phyloP scores from a whole-genome alignment of 257 asterid species.

The Lycium barbarum region DNA sequence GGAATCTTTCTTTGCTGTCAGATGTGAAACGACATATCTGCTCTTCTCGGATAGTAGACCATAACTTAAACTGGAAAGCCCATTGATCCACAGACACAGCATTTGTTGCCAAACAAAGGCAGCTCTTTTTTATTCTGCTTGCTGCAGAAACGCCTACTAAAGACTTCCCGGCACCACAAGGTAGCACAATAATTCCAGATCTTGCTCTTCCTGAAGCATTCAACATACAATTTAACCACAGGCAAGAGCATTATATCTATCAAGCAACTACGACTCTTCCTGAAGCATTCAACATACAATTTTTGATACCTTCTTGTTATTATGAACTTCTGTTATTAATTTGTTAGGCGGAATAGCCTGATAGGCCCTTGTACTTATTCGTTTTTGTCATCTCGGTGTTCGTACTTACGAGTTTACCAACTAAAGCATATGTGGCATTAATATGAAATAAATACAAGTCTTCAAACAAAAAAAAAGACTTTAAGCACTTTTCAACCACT shows the following conservation, averaged over 20 bases:
- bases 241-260: not conserved
- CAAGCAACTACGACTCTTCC: conserved; percentile 60
- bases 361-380: too few relatives aligned
- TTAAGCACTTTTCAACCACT: too few relatives aligned
- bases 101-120: conserved; percentile 99
- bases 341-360: too few relatives aligned
- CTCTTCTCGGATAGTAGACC: conserved; percentile 97
- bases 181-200: conserved; percentile 95
- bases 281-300: conserved; percentile 41
- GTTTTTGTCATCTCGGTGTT: too few relatives aligned
- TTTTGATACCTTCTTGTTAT: too few relatives aligned
- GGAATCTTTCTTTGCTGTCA: conserved; percentile 97
- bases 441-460: too few relatives aligned
- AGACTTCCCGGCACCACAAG: conserved; percentile 99
- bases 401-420: too few relatives aligned
- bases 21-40: conserved; percentile 97
- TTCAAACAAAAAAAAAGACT: too few relatives aligned
- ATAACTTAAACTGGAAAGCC: conserved; percentile 97
- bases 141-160: conserved; percentile 99
- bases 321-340: too few relatives aligned
- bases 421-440: too few relatives aligned
- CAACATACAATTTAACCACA: conserved; percentile 25
- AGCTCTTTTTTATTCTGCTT: conserved; percentile 88
- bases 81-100: conserved; percentile 99
- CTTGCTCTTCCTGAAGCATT: conserved; percentile 87